Base-by-base conservation (phyloP, 768 basidiomycete genomes). In the Lepiota venenata region DNA sequence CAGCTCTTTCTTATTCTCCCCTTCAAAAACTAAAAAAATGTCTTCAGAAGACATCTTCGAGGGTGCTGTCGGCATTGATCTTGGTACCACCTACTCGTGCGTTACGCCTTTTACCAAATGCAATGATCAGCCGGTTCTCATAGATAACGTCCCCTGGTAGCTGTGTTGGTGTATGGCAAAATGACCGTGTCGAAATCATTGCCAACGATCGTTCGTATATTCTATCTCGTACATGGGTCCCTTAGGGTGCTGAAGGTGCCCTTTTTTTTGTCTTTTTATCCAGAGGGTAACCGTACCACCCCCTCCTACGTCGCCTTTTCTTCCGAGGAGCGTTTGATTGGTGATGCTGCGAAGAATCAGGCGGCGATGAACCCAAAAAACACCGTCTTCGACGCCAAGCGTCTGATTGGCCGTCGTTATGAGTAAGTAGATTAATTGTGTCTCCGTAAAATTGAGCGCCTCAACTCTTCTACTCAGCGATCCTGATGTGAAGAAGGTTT, bases 271-370 rank as follows among this genome's bases (percentile, higher is more conserved):
- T 43, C 51, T 59, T 59, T 43, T 49, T 40, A 40, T 57, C 27
- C 66, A 92, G 90, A 98, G 88, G 96, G 96, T 64, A 97, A 98
- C 84, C 85, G 96, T 60, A 98, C 96, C 63, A 98, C 97, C 43
- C 96, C 96, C 43, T 99, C 96, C 67, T 99, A 99, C 74, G 97
- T 99, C 74, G 93, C 96, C 64, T 99, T 99, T 82, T 93, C 94
- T 61, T 71, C 85, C 47, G 91, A 93, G 69, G 95, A 97, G 80
- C 93, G 93, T 78, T 75, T 96, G 73, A 98, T 98, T 70, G 95
- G 97, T 71, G 95, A 98, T 84, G 93, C 93, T 66, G 95, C 93
- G 58, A 95, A 95, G 75, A 97, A 97, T 72, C 95, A 98, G 81
- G 92, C 91, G 56, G 97, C 97, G 63, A 99, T 99, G 97, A 99